These are phyloP conservation scores for Eleusine indica DNA, from an alignment of 176 grass and related monocot species.

Conservation along the genomic window DNA sequence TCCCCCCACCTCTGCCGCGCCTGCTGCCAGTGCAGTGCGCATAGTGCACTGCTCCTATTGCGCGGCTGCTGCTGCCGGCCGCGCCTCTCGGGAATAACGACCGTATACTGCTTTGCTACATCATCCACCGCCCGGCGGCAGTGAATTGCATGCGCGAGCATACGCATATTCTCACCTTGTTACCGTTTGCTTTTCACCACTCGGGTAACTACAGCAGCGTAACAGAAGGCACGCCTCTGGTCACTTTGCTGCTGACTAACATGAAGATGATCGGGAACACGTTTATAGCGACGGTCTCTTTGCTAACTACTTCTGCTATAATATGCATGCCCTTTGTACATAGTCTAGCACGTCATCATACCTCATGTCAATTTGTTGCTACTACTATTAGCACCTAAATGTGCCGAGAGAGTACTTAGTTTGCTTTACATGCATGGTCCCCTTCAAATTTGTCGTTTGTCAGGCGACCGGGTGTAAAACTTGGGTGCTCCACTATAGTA, in stretches of 20 bases:
- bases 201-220: neutral
- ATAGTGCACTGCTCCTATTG: constrained; percentile 10
- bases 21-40: neutral
- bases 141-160: neutral
- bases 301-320: neutral
- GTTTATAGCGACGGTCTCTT: too few relatives aligned
- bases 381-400: neutral
- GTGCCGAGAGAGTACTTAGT: neutral
- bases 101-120: constrained; percentile 32
- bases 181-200: constrained; percentile 21
- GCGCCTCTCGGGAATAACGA: constrained; percentile 50
- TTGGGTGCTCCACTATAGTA: constrained; percentile 6
- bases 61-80: neutral
- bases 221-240: neutral
- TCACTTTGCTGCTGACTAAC: neutral
- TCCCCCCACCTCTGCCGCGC: constrained; percentile 11
- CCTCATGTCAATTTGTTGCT: too few relatives aligned
- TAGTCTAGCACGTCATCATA: neutral
- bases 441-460: neutral
- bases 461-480: neutral
- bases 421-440: neutral
- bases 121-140: neutral
- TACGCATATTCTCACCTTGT: neutral
- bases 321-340: neutral
- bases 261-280: too few relatives aligned